Evolutionary conservation across 495 filamentous ascomycete genomes (phyloP), one percentile per base, ranked within the genome.

Genomic region (Daldinia grandis): DNA sequence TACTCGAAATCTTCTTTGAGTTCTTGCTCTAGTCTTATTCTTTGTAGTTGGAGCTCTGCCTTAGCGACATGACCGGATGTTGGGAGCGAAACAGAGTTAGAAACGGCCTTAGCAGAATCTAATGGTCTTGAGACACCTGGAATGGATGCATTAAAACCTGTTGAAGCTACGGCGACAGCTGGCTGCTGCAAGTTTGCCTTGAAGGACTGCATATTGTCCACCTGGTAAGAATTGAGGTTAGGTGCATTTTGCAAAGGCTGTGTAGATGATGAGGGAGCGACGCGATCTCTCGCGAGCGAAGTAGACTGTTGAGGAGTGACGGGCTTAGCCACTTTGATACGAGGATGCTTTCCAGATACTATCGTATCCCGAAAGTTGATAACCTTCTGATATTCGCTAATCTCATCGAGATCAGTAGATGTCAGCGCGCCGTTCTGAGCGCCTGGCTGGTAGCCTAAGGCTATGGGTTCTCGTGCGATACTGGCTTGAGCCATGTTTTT

Each of bases 21-120:
- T 17, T 81, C 80, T 62, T 88, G 87, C 76, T 99, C 95, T 74
- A 98, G 78, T 53, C 90, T 88, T 76, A 93, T 87, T 51, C 96
- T 87, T 76, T 93, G 92, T 60, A 94, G 76, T 69, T 92, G 88
- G 66, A 93, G 84, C 78, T 97, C 93, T 72, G 93, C 94, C 77
- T 89, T 90, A 59, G 93, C 88, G 51, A 95, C 81, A 72, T 91
- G 89, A 74, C 93, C 91, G 53, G 94, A 94, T 77, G 97, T 97
- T 59, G 90, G 87, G 78, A 95, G 80, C 68, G 96, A 84, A 27
- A 96, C 88, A 31, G 93, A 92, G 77, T 94, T 88, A 72, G 95
- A 91, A 66, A 84, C 81, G 25, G 84, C 77, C 58, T 80, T 83
- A 17, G 76, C 75, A 44, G 79, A 62, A 37, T 55, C 78, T 67